Percentiles rank a stretch among this genome's conserved stretches.
Evolutionary conservation across 306 rosid genomes (phyloP).

Genomic region (Rosa lucieae): DNA sequence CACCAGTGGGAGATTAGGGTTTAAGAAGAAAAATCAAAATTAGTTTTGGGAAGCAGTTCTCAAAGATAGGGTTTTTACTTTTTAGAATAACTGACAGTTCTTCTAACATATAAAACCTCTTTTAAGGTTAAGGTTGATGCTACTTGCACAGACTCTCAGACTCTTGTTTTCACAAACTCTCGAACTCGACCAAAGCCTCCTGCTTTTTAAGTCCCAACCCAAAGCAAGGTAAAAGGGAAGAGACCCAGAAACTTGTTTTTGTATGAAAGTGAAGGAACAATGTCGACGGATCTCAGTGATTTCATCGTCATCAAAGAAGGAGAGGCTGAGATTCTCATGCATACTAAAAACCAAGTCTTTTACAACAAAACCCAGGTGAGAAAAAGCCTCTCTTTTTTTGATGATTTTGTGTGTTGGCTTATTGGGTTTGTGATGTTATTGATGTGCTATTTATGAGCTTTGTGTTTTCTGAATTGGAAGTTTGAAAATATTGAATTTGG

Average conservation of each 20-base stretch:
- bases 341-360: slow-evolving; percentile 82
- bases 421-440: slow-evolving; percentile 20
- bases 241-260: slow-evolving; percentile 32
- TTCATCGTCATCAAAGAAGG: slow-evolving; percentile 82
- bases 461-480: slow-evolving; percentile 8
- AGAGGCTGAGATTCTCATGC: slow-evolving; percentile 99
- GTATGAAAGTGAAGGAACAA: slow-evolving; percentile 41
- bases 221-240: background rate
- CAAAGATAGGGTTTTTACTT: slow-evolving; percentile 3
- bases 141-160: background rate
- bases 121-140: background rate
- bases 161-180: background rate
- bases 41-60: no score
- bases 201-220: background rate
- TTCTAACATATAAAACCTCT: background rate
- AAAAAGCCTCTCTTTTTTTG: slow-evolving; percentile 27
- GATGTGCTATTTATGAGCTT: background rate
- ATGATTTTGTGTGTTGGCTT: slow-evolving; percentile 7
- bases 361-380: slow-evolving; percentile 89
- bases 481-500: background rate
- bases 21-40: no score
- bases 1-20: no score
- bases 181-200: background rate
- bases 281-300: slow-evolving; percentile 70
- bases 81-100: background rate